phyloP scores from a whole-genome alignment of 139 green algal species.

The Chlorella sp. region DNA sequence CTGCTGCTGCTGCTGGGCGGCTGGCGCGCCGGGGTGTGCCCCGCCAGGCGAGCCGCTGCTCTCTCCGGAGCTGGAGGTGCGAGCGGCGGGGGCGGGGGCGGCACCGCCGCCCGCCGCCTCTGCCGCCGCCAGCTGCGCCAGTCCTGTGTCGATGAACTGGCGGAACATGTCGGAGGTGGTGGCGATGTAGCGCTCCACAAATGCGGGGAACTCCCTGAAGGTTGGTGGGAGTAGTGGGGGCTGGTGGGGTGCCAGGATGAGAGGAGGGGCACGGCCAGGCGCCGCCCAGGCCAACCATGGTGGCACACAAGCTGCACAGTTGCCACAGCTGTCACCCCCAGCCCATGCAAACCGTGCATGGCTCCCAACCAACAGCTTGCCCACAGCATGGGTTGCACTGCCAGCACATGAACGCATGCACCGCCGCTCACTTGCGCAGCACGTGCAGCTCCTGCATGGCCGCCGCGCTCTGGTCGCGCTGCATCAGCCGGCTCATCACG shows the following conservation, averaged over 20 bases:
- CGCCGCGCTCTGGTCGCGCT: slow-evolving; percentile 24
- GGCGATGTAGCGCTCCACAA: slow-evolving; percentile 42
- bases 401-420: neutral
- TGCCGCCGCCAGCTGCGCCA: slow-evolving; percentile 33
- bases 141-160: slow-evolving; percentile 37
- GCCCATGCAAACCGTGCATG: too few species aligned
- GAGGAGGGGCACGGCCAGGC: too few species aligned
- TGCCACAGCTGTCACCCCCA: too few species aligned
- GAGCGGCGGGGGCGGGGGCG: neutral
- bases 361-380: too few species aligned
- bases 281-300: too few species aligned
- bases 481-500: slow-evolving; percentile 45
- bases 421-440: slow-evolving; percentile 19
- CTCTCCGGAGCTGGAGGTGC: too few species aligned
- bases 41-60: neutral
- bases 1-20: neutral
- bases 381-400: too few species aligned
- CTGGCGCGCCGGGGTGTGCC: neutral
- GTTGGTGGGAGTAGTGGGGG: too few species aligned
- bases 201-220: slow-evolving; percentile 36
- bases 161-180: slow-evolving; percentile 49
- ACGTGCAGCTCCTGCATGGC: slow-evolving; percentile 45
- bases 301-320: too few species aligned
- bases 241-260: neutral
- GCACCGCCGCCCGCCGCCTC: neutral